These are phyloP conservation scores for Thielaviopsis euricoi DNA, from an alignment of 2,329 filamentous ascomycete genomes.

Conservation along the genomic window DNA sequence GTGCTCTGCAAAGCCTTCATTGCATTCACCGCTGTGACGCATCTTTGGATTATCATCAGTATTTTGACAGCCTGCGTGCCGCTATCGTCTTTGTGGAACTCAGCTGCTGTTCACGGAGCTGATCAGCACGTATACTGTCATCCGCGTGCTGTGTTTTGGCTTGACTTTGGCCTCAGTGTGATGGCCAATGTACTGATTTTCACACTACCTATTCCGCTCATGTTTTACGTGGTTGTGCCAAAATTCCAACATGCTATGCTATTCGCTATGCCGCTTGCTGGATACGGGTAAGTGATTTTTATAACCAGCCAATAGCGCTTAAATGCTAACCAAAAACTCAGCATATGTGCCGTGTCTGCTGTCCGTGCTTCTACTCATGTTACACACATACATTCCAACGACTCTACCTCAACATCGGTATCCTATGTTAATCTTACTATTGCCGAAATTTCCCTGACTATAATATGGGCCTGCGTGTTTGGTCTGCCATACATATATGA, in stretches of 20 bases:
- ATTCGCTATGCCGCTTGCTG: slow-evolving; percentile 15
- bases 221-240: slow-evolving; percentile 17
- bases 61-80: slow-evolving; percentile 15
- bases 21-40: slow-evolving; percentile 12
- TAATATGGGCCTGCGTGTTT: slow-evolving; percentile 5
- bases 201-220: slow-evolving; percentile 16
- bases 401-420: slow-evolving; percentile 8
- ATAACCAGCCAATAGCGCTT: background rate
- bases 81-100: slow-evolving; percentile 13
- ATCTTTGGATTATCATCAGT: slow-evolving; percentile 14
- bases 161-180: slow-evolving; percentile 17
- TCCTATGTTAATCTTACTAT: slow-evolving; percentile 10
- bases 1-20: slow-evolving; percentile 13
- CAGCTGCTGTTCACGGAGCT: background rate
- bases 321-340: slow-evolving; percentile 11
- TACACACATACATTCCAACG: slow-evolving; percentile 2
- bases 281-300: slow-evolving; percentile 14
- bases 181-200: slow-evolving; percentile 17
- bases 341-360: slow-evolving; percentile 21
- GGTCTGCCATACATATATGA: slow-evolving; percentile 7
- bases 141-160: slow-evolving; percentile 15
- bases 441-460: slow-evolving; percentile 8
- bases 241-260: slow-evolving; percentile 15
- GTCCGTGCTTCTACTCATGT: slow-evolving; percentile 14
- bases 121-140: slow-evolving; percentile 9